Conservation (phyloP, 305 asterid species). For the Solanum hybrid region DNA sequence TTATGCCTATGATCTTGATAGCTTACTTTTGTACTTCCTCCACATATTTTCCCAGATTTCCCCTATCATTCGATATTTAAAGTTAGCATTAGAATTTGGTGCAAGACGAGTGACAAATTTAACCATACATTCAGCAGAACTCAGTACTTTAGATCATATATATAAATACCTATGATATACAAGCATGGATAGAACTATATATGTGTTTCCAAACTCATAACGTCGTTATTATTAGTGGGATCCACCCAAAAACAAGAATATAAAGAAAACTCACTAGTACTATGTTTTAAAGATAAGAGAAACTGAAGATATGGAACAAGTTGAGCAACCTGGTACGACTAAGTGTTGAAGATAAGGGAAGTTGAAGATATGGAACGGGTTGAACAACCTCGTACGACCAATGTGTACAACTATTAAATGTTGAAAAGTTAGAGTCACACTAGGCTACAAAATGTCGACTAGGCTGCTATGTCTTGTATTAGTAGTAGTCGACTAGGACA, state of each 20-base stretch:
- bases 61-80: constrained; percentile 15
- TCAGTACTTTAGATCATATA: not conserved
- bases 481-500: not conserved
- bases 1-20: constrained; percentile 27
- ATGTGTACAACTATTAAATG: not conserved
- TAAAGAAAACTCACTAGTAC: not conserved
- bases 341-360: not conserved
- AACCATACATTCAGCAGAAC: not conserved
- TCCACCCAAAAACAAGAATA: not conserved
- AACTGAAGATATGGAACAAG: not conserved
- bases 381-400: not conserved
- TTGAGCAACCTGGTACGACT: too few species aligned
- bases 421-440: not conserved
- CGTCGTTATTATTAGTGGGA: not conserved
- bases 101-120: not conserved
- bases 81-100: not conserved
- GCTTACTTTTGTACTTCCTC: constrained; percentile 18
- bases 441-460: not conserved
- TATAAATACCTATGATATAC: not conserved
- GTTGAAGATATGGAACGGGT: not conserved
- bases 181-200: not conserved
- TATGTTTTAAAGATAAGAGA: not conserved
- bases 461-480: not conserved
- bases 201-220: not conserved
- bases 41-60: not conserved